These are phyloP conservation scores for Zasmidium angulare DNA, from an alignment of 2,329 filamentous ascomycete species.

Conservation along the genomic window DNA sequence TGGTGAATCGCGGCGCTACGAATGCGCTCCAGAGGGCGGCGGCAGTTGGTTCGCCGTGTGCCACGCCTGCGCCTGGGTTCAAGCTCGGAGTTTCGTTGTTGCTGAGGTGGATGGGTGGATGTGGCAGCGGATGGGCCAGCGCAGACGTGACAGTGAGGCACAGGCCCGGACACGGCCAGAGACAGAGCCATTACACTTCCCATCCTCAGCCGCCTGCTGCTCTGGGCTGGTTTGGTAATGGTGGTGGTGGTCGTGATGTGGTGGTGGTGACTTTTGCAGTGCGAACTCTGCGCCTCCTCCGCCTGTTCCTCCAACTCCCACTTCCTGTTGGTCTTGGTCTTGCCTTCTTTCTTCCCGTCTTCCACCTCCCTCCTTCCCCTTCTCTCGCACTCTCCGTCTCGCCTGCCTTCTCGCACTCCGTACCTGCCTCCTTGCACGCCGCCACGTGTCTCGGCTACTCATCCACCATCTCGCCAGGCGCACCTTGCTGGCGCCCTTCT, in stretches of 20 bases:
- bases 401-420: background rate
- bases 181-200: no score
- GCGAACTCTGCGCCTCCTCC: background rate
- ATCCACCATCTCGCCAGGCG: background rate
- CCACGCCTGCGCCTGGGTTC: background rate
- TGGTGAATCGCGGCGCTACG: background rate
- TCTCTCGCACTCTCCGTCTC: background rate
- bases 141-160: background rate
- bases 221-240: background rate
- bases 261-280: background rate
- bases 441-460: background rate
- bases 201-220: background rate
- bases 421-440: background rate
- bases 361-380: background rate
- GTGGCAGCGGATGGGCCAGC: no score
- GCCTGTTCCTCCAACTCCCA: background rate
- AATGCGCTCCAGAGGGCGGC: background rate
- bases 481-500: constrained; percentile 2
- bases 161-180: background rate
- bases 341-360: background rate
- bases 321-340: background rate
- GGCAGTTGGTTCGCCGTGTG: background rate
- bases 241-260: background rate
- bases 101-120: no score
- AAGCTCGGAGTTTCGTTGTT: background rate